Evolutionary conservation across 208 protist genomes (phyloP), one percentile per base, ranked within the genome.

Genomic region (Trypanosoma caninum): DNA sequence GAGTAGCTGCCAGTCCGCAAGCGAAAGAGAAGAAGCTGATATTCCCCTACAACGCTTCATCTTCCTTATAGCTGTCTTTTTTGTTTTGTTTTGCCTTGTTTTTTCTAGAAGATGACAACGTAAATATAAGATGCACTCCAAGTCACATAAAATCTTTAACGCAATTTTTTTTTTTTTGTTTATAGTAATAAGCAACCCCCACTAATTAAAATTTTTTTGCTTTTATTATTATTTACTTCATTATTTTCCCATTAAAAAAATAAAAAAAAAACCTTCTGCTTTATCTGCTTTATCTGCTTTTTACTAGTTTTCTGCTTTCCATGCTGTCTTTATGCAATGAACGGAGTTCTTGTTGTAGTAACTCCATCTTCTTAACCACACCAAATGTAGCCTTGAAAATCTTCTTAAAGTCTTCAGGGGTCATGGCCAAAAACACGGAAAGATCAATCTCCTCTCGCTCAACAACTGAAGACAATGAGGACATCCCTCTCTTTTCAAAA

Each of bases 371-470:
- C 73, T 87, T 91, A 8, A 73, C 63, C 8, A 93, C 57, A 23
- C 87, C 89, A 68, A 89, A 89, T 0, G 89, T 96, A 2, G 84
- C 68, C 64, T 85, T 91, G 66, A 96, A 96, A 3, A 91, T 78
- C 8, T 52, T 72, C 50, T 74, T 69, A 25, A 93, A 76, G 37
- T 93, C 86, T 3, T 75, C 67, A n/a, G 73, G 35, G 16, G 50
- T 76, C 89, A 96, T 96, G 18, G 80, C 44, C 25, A 90, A 56
- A 44, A 96, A 96, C 4, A 91, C 81, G 4, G 58, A 38, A 51
- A 92, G 69, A 47, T 96, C 89, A 65, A 96, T 91, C 44, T 84
- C 75, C 60, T 92, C 80, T 52, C 61, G 60, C 55, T 76, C 71
- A 35, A 87, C 40, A 8, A 75, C 67, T 16, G 59, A 47, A 2